Base-by-base conservation (phyloP, 2,329 filamentous ascomycete genomes). In the Colletotrichum eleusines region DNA sequence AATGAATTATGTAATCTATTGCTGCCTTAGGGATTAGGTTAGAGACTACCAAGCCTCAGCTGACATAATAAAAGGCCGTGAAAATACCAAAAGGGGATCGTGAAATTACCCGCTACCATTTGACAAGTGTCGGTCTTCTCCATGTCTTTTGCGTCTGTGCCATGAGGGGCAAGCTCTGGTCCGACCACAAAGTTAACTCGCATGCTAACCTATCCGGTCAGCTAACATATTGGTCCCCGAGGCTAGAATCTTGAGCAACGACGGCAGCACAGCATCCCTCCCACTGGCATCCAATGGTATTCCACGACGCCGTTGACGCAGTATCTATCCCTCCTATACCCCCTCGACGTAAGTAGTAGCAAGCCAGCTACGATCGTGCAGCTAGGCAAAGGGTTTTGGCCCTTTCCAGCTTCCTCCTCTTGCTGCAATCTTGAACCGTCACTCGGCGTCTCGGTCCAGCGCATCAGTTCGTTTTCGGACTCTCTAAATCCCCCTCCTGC, bases 101-200 rank as follows among this genome's bases (percentile, higher is more conserved):
- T n/a, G n/a, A n/a, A n/a, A n/a, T n/a, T n/a, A n/a, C 44, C 44
- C 44, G n/a, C 44, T 50, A 20, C 59, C 50, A 59, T n/a, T n/a
- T 50, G 50, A 63, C 65, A 57, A 23, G 40, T 57, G 55, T 40
- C 63, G 50, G 28, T 26, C n/a, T 35, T 48, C 12, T n/a, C 31
- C 20, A 44, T n/a, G n/a, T n/a, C 6, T 20, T 11, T 28, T 42
- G 14, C 18, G 55, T 46, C 44, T 46, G 8, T 46, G 48, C 16
- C 23, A 38, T 40, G 26, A 65, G 63, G 26, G 40, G 40, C 20
- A 23, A 28, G 42, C 28, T 20, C 46, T 60, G 28, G 42, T 35
- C 31, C 40, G 16, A n/a, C 28, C 26, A 46, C 40, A 48, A 31
- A 23, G 23, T 28, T 5, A 28, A 38, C 14, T 12, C 16, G 44